These are phyloP conservation scores for Avena eriantha DNA, from an alignment of 176 grass and related monocot genomes.

Conservation along the genomic window DNA sequence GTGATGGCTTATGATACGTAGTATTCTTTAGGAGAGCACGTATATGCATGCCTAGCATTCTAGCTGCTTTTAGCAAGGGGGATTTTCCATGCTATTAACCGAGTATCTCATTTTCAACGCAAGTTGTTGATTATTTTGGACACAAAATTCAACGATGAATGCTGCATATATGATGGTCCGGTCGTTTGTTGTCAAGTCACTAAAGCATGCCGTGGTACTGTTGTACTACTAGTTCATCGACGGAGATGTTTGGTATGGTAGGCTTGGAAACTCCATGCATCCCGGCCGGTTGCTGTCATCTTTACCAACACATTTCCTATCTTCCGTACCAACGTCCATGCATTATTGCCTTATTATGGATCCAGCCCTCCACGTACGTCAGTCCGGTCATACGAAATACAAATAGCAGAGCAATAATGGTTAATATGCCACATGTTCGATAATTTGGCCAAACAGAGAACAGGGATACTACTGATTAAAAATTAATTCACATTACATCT, in stretches of 20 bases:
- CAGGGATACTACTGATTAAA: background rate
- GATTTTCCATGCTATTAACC: background rate
- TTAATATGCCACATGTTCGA: background rate
- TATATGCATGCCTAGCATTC: no score
- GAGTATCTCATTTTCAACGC: background rate
- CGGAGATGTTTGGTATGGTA: constrained; percentile 41
- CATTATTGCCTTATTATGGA: background rate
- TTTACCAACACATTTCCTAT: constrained; percentile 25
- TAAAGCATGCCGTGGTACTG: background rate
- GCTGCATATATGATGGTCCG: background rate
- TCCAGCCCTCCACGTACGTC: background rate
- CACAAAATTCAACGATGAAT: background rate
- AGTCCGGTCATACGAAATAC: background rate
- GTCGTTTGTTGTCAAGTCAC: constrained; percentile 41
- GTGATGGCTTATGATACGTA: background rate
- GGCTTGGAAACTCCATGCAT: constrained; percentile 40
- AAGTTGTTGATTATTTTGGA: constrained; percentile 8
- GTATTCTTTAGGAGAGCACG: background rate
- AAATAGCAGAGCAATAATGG: background rate
- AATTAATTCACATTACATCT: background rate
- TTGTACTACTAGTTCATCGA: background rate
- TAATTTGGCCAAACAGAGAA: background rate
- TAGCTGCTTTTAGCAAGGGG: no score
- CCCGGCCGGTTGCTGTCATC: constrained; percentile 21
- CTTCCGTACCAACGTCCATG: background rate